Percentiles rank a stretch among this genome's conserved stretches.
These are phyloP conservation scores for Dactylellina leptospora DNA, from an alignment of 2,329 filamentous ascomycete genomes.

Conservation along the genomic window DNA sequence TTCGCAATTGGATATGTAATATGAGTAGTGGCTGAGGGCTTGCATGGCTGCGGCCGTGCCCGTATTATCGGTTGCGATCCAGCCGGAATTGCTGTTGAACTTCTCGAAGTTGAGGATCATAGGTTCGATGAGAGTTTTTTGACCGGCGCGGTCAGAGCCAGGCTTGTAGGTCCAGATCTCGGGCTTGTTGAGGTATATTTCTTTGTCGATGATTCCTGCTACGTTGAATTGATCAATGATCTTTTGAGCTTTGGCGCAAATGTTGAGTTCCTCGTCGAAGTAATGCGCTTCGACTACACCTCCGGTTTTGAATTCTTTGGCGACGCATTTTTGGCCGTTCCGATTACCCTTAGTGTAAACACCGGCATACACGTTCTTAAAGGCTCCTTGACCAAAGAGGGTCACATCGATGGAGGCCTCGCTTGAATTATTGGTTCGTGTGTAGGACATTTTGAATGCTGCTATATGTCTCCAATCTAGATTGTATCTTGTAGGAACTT, in stretches of 20 bases:
- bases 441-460: slow-evolving; percentile 14
- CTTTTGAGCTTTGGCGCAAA: slow-evolving; percentile 59
- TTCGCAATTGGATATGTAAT: slow-evolving; percentile 60
- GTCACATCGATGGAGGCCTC: neutral
- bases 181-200: slow-evolving; percentile 60
- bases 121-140: slow-evolving; percentile 59
- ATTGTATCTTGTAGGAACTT: no score
- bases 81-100: slow-evolving; percentile 63
- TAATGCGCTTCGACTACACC: slow-evolving; percentile 59
- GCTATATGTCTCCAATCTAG: no score
- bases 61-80: slow-evolving; percentile 57
- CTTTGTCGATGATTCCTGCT: slow-evolving; percentile 57
- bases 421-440: slow-evolving; percentile 10
- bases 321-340: slow-evolving; percentile 59
- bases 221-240: slow-evolving; percentile 61
- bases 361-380: slow-evolving; percentile 54
- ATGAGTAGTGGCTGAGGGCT: slow-evolving; percentile 63
- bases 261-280: slow-evolving; percentile 61
- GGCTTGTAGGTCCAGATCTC: slow-evolving; percentile 58
- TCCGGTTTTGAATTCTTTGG: slow-evolving; percentile 62
- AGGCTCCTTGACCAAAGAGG: slow-evolving; percentile 8
- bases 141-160: slow-evolving; percentile 41
- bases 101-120: slow-evolving; percentile 63
- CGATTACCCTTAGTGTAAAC: slow-evolving; percentile 58
- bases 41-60: slow-evolving; percentile 61